Evolutionary conservation across 805 yeast genomes (phyloP).

Genomic region (Pichia eremophila): DNA sequence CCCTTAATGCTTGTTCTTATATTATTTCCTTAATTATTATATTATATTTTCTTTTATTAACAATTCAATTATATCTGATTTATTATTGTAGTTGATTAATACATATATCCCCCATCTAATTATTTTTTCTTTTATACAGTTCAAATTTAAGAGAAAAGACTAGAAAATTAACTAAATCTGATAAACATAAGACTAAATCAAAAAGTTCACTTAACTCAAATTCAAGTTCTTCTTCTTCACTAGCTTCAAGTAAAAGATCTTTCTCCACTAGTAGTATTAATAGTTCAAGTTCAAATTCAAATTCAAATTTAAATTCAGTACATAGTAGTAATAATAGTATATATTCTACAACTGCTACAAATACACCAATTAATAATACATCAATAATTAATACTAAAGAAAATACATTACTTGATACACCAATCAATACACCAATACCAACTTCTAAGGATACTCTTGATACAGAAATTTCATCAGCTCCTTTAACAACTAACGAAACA

Average conservation of each 20-base stretch:
- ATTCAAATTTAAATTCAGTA: neutral
- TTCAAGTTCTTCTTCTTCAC: neutral
- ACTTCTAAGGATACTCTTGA: neutral
- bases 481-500: slow-evolving; percentile 2
- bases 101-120: neutral
- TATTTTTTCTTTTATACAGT: neutral
- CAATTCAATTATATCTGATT: too few relatives aligned
- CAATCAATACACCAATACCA: too few relatives aligned
- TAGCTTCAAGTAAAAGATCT: neutral
- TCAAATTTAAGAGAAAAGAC: neutral
- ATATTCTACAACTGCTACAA: too few relatives aligned
- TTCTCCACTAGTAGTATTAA: neutral
- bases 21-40: too few relatives aligned
- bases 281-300: neutral
- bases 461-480: neutral
- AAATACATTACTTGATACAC: neutral
- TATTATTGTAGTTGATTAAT: too few relatives aligned
- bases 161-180: neutral
- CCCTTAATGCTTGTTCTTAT: too few relatives aligned
- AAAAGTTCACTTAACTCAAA: neutral
- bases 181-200: neutral
- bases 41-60: too few relatives aligned
- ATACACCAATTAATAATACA: neutral
- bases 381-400: too few relatives aligned
- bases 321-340: neutral